Base-by-base conservation (phyloP, 140 eudicot species). In the Senecio squalidus region DNA sequence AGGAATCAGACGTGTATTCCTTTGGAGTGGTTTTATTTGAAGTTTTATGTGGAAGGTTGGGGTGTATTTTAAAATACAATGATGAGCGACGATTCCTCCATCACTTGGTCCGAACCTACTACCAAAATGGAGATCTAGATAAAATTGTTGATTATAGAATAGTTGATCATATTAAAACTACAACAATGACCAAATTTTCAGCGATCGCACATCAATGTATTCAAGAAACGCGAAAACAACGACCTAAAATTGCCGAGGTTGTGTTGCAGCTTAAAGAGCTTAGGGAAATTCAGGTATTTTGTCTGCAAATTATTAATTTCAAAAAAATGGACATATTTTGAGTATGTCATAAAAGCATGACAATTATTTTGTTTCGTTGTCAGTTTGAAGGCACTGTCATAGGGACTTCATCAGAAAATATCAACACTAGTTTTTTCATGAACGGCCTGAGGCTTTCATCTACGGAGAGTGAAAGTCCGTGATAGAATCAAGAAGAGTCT, bases 251-350 rank as follows among this genome's bases (percentile, higher is more conserved):
- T 79, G 7, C 52, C 62, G 71, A 65, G 63, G 54, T 68, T 63
- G 77, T 64, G 9, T 18, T 73, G 48, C 70, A 78, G 34, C 80
- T 73, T 27, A 75, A 69, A n/a, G 66, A 77, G 38, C 63, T 39
- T 16, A 14, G 8, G 14, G 31, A 59, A 59, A 6, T 24, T 2
- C 65, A 59, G 24, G 52, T n/a, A n/a, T n/a, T n/a, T n/a, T n/a
- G n/a, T n/a, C n/a, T n/a, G n/a, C n/a, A n/a, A n/a, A n/a, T n/a
- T n/a, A n/a, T n/a, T n/a, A n/a, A n/a, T n/a, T n/a, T n/a, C n/a
- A n/a, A n/a, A n/a, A n/a, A n/a, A n/a, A n/a, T n/a, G n/a, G n/a
- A n/a, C n/a, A n/a, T n/a, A n/a, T n/a, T n/a, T n/a, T n/a, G n/a
- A n/a, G n/a, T n/a, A n/a, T n/a, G n/a, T n/a, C n/a, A n/a, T n/a